Percentiles rank a stretch among this genome's conserved stretches.
phyloP scores from a whole-genome alignment of 768 basidiomycete species.

The Paxillus involutus region DNA sequence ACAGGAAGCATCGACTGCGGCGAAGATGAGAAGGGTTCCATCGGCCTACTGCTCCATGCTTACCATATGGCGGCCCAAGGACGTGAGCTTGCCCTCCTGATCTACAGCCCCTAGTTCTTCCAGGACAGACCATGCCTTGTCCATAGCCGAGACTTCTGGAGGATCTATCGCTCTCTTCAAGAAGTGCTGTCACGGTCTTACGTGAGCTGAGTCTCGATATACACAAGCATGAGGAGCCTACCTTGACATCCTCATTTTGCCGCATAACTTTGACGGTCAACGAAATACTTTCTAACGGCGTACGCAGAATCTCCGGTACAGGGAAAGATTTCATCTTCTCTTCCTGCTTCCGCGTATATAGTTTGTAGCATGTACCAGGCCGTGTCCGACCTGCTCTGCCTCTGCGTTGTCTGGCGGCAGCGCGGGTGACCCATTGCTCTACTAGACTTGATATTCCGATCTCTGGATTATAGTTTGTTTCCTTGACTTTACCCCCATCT shows the following conservation, averaged over 20 bases:
- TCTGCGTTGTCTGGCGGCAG: constrained; percentile 79
- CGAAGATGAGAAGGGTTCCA: neutral
- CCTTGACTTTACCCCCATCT: constrained; percentile 84
- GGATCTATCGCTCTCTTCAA: constrained; percentile 80
- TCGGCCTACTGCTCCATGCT: constrained; percentile 8
- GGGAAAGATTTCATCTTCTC: constrained; percentile 69
- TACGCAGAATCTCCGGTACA: constrained; percentile 84
- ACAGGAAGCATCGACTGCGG: constrained; percentile 78
- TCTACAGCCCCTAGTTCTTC: constrained; percentile 79
- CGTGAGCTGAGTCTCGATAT: neutral
- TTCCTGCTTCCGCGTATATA: constrained; percentile 78
- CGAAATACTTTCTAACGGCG: constrained; percentile 80
- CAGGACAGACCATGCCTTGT: constrained; percentile 72
- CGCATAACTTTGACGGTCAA: constrained; percentile 81
- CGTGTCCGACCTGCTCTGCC: constrained; percentile 89
- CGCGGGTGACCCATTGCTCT: constrained; percentile 77
- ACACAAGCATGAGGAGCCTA: constrained; percentile 26
- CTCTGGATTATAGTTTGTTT: constrained; percentile 70
- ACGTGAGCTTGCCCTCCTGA: constrained; percentile 62
- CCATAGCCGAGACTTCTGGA: constrained; percentile 71
- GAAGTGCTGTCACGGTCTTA: constrained; percentile 46
- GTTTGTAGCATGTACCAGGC: constrained; percentile 82
- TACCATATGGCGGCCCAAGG: constrained; percentile 81
- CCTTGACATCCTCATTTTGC: constrained; percentile 77
- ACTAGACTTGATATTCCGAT: constrained; percentile 72